Conservation (phyloP, 2,329 filamentous ascomycete species). For the Nothophaeocryptopus gaeumannii region DNA sequence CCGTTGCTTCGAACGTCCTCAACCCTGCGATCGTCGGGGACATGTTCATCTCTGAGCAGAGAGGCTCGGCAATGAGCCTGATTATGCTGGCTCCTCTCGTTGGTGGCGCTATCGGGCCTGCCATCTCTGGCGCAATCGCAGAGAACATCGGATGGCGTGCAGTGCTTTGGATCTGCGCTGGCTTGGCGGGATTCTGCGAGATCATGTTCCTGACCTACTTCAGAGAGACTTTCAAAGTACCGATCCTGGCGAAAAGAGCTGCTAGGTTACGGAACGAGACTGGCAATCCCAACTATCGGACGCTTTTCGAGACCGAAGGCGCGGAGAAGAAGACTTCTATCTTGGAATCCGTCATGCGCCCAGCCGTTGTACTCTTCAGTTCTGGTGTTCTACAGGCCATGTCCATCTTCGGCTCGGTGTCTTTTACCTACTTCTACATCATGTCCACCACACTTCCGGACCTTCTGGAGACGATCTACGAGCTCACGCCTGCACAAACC, state of each 20-base stretch:
- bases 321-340: conserved; percentile 19
- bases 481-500: conserved; percentile 48
- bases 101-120: conserved; percentile 57
- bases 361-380: conserved; percentile 43
- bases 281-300: conserved; percentile 15
- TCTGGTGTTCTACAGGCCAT: conserved; percentile 57
- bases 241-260: conserved; percentile 51
- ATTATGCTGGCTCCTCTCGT: conserved; percentile 58
- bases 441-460: conserved; percentile 46
- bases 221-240: conserved; percentile 60
- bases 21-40: conserved; percentile 64
- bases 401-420: conserved; percentile 42
- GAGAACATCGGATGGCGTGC: conserved; percentile 55
- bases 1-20: conserved; percentile 54
- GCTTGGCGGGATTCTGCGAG: conserved; percentile 50
- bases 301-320: conserved; percentile 19
- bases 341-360: conserved; percentile 41
- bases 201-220: conserved; percentile 51
- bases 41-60: conserved; percentile 57
- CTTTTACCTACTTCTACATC: conserved; percentile 48
- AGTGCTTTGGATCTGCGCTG: conserved; percentile 52
- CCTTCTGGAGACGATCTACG: conserved; percentile 43
- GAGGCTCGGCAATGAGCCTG: conserved; percentile 58
- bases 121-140: conserved; percentile 55
- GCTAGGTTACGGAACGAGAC: conserved; percentile 26